phyloP scores from a whole-genome alignment of 208 protist genomes.

The Entamoeba invadens region DNA sequence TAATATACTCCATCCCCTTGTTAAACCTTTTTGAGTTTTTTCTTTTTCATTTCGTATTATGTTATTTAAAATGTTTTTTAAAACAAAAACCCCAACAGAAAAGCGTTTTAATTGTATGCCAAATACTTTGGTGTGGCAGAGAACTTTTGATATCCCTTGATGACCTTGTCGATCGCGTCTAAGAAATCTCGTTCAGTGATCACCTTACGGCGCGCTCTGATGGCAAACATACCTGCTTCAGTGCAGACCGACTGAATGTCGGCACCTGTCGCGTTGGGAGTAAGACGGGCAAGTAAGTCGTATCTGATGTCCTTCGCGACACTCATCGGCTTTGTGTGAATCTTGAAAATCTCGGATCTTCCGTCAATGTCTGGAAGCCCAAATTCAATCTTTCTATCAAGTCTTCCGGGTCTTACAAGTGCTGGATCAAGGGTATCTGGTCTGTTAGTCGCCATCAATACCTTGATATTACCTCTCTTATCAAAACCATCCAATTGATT shows the following conservation, averaged over 20 bases:
- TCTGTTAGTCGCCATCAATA: conserved; percentile 99
- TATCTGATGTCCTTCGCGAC: conserved; percentile 89
- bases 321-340: conserved; percentile 89
- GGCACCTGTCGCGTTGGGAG: conserved; percentile 87
- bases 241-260: conserved; percentile 92
- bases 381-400: conserved; percentile 97
- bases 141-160: conserved; percentile 99
- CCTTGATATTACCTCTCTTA: conserved; percentile 84
- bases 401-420: conserved; percentile 87
- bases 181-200: conserved; percentile 99
- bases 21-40: no score
- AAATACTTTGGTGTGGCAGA: conserved; percentile 90
- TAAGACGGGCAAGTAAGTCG: conserved; percentile 91
- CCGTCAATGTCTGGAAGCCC: conserved; percentile 90
- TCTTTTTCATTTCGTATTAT: no score
- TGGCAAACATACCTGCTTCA: conserved; percentile 99
- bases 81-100: no score
- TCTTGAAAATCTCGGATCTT: conserved; percentile 86
- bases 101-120: background rate
- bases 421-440: conserved; percentile 97
- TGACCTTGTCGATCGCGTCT: conserved; percentile 98
- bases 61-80: no score
- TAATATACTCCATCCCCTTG: conserved; percentile 2
- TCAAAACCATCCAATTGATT: conserved; percentile 99
- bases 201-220: conserved; percentile 83